Conservation (phyloP, 116 monocot genomes). For the Zostera marina region DNA sequence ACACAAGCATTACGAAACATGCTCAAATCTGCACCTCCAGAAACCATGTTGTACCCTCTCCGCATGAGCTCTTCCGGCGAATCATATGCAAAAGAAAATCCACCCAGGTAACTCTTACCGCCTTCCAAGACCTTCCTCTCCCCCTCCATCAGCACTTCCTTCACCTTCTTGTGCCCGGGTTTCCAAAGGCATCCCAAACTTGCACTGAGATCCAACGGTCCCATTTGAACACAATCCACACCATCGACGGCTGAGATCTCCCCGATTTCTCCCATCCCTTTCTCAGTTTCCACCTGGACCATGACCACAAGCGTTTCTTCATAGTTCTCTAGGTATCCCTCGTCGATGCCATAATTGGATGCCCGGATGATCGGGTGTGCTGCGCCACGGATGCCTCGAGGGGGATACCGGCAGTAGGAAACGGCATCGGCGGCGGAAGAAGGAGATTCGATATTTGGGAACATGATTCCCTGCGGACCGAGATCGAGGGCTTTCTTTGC, state of each 20-base stretch:
- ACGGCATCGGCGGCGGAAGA: slow-evolving; percentile 38
- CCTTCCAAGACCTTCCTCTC: slow-evolving; percentile 12
- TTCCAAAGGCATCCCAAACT: slow-evolving; percentile 84
- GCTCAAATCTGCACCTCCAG: slow-evolving; percentile 61
- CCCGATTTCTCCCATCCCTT: slow-evolving; percentile 32
- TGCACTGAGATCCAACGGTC: slow-evolving; percentile 76
- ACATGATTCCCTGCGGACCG: slow-evolving; percentile 81
- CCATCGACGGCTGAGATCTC: slow-evolving; percentile 79
- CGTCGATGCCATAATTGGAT: slow-evolving; percentile 64
- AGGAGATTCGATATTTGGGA: slow-evolving; percentile 50
- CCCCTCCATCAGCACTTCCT: slow-evolving; percentile 27
- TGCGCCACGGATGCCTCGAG: slow-evolving; percentile 61
- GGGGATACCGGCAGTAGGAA: slow-evolving; percentile 64
- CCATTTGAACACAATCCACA: slow-evolving; percentile 85
- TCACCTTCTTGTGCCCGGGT: slow-evolving; percentile 68
- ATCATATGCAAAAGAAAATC: slow-evolving; percentile 78
- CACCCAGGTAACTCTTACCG: slow-evolving; percentile 24
- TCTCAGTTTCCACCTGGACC: slow-evolving; percentile 52
- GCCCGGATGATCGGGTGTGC: slow-evolving; percentile 78
- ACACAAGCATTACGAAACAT: slow-evolving; percentile 66
- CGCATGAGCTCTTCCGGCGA: slow-evolving; percentile 43
- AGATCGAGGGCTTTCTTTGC: slow-evolving; percentile 95
- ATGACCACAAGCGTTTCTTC: slow-evolving; percentile 66
- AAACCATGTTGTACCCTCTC: slow-evolving; percentile 87
- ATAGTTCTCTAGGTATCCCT: slow-evolving; percentile 48